These are phyloP conservation scores for Clavispora asparagi DNA, from an alignment of 805 yeast genomes.

Conservation along the genomic window DNA sequence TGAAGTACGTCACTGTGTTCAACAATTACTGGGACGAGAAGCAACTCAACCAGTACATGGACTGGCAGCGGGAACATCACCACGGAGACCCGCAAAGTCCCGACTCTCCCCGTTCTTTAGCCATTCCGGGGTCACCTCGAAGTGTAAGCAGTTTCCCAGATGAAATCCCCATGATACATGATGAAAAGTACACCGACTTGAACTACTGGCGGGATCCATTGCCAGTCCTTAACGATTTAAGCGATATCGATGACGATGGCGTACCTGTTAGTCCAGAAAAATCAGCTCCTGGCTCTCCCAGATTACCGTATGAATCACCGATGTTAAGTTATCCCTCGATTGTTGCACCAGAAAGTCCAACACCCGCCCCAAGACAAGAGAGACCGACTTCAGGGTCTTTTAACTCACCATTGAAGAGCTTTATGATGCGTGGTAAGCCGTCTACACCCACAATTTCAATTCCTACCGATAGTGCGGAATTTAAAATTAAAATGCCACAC, in stretches of 20 bases:
- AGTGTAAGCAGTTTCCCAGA: constrained; percentile 15
- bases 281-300: constrained; percentile 7
- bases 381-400: constrained; percentile 34
- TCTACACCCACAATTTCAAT: constrained; percentile 9
- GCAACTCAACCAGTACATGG: constrained; percentile 32
- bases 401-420: constrained; percentile 37
- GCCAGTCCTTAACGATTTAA: constrained; percentile 52
- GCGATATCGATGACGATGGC: constrained; percentile 43
- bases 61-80: constrained; percentile 10
- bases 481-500: constrained; percentile 12
- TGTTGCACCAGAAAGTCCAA: not conserved
- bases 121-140: constrained; percentile 16
- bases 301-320: not conserved
- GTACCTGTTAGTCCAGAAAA: constrained; percentile 8
- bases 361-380: constrained; percentile 10
- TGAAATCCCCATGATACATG: constrained; percentile 32
- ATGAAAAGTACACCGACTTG: constrained; percentile 74
- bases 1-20: constrained; percentile 27
- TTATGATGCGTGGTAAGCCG: constrained; percentile 29
- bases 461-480: constrained; percentile 12
- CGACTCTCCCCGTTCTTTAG: constrained; percentile 18
- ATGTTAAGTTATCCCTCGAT: not conserved
- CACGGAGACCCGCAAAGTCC: constrained; percentile 2
- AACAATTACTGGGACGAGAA: constrained; percentile 30
- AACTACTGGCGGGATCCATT: constrained; percentile 91